Percentiles rank a stretch among this genome's conserved stretches.
These are phyloP conservation scores for Curvularia verruculosa DNA, from an alignment of 2,329 filamentous ascomycete genomes.

Conservation along the genomic window DNA sequence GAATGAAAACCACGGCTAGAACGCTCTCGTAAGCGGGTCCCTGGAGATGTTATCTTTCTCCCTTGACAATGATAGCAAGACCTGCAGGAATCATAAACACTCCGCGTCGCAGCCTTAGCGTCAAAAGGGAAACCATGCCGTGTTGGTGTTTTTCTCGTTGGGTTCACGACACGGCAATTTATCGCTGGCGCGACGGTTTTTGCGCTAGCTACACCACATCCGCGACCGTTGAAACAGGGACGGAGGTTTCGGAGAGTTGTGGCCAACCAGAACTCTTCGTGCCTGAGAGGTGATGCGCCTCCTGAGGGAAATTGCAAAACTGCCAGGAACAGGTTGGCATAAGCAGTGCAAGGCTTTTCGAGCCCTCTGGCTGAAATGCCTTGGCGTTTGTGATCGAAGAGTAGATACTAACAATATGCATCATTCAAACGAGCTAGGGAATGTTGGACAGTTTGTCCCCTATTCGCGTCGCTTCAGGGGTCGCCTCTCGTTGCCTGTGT, in stretches of 20 bases:
- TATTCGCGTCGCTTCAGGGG: not conserved
- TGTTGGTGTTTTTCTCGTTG: slow-evolving; percentile 8
- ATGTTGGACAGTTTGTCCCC: not conserved
- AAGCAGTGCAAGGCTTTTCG: not conserved
- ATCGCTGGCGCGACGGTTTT: slow-evolving; percentile 5
- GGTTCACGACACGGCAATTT: slow-evolving; percentile 1
- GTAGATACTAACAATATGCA: not conserved
- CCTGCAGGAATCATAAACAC: slow-evolving; percentile 1
- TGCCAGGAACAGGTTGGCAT: slow-evolving; percentile 2
- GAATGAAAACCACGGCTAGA: slow-evolving; percentile 1
- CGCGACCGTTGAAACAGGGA: slow-evolving; percentile 15
- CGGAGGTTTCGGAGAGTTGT: slow-evolving; percentile 16
- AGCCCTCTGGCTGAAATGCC: not conserved
- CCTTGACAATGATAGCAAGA: not conserved
- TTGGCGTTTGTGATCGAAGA: not conserved
- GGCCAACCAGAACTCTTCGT: slow-evolving; percentile 6
- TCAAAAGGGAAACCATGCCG: not conserved
- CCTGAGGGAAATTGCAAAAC: not conserved
- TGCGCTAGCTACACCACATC: slow-evolving; percentile 12
- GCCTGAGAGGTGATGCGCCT: slow-evolving; percentile 3
- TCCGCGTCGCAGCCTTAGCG: slow-evolving; percentile 8
- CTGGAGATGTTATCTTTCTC: not conserved
- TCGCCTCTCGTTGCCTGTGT: not conserved
- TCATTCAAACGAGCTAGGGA: not conserved
- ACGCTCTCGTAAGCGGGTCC: not conserved